These are phyloP conservation scores for Teratosphaeria epicoccoides DNA, from an alignment of 2,329 filamentous ascomycete genomes.

Conservation along the genomic window DNA sequence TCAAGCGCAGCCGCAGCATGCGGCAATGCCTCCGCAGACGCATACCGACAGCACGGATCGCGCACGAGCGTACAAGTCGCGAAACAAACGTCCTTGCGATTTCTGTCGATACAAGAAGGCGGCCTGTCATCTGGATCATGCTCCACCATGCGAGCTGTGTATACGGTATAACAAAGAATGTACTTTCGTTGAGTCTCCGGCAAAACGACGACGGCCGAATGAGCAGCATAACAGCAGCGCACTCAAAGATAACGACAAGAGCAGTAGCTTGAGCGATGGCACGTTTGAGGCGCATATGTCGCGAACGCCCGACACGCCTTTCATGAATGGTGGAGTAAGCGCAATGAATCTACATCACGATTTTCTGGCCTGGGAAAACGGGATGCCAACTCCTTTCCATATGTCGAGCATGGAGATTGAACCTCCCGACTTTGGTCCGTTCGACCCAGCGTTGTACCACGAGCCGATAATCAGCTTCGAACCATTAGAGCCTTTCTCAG, in stretches of 20 bases:
- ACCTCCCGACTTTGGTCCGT: constrained; percentile 14
- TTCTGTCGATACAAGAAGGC: constrained; percentile 38
- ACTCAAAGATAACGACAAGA: constrained; percentile 6
- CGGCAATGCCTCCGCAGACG: constrained; percentile 3
- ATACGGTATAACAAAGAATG: constrained; percentile 34
- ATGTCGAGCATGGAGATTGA: constrained; percentile 17
- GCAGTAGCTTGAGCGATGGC: constrained; percentile 9
- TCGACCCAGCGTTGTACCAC: constrained; percentile 21
- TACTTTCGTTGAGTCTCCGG: constrained; percentile 34
- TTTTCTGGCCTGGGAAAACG: constrained; percentile 20
- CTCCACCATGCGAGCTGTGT: constrained; percentile 36
- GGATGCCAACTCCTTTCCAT: constrained; percentile 16
- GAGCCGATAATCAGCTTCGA: constrained; percentile 18
- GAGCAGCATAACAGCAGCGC: constrained; percentile 12
- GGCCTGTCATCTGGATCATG: constrained; percentile 34
- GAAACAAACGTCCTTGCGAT: constrained; percentile 35
- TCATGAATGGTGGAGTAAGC: constrained; percentile 11
- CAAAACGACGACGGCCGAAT: constrained; percentile 24
- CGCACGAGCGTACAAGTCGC: constrained; percentile 27
- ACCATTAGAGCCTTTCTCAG: constrained; percentile 19
- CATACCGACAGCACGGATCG: constrained; percentile 14
- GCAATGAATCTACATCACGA: constrained; percentile 19
- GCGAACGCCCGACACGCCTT: constrained; percentile 3
- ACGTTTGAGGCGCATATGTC: constrained; percentile 8
- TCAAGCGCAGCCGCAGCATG: constrained; percentile 2